These are phyloP conservation scores for Akanthomyces dipterigenus DNA, from an alignment of 2,329 filamentous ascomycete genomes.

Conservation along the genomic window DNA sequence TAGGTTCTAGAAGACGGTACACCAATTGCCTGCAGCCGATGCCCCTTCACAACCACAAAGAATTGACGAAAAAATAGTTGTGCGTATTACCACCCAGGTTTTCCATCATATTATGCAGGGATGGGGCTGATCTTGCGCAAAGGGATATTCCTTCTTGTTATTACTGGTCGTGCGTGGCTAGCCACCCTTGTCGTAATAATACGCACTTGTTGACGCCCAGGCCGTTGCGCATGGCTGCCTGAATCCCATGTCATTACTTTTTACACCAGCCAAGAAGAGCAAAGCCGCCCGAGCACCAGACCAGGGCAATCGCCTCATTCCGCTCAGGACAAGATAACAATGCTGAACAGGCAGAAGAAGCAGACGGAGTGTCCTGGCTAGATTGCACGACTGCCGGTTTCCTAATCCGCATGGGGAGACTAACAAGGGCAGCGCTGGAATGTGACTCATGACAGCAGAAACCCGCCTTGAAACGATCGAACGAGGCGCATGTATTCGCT, in stretches of 20 bases:
- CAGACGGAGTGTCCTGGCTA: background rate
- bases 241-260: background rate
- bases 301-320: background rate
- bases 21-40: background rate
- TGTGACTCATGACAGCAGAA: conserved; percentile 9
- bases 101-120: conserved; percentile 5
- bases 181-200: background rate
- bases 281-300: background rate
- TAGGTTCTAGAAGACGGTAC: background rate
- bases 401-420: background rate
- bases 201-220: background rate
- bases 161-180: background rate
- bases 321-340: background rate
- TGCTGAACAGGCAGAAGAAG: background rate
- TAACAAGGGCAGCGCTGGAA: background rate
- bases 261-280: background rate
- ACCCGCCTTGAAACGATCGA: background rate
- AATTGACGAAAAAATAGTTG: background rate
- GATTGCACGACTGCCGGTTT: background rate
- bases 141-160: background rate
- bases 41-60: background rate
- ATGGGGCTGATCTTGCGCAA: conserved; percentile 3
- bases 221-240: conserved; percentile 5
- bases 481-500: conserved; percentile 13
- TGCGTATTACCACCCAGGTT: background rate